Base-by-base conservation (phyloP, 495 filamentous ascomycete genomes). In the Thermochaetoides thermophila region DNA sequence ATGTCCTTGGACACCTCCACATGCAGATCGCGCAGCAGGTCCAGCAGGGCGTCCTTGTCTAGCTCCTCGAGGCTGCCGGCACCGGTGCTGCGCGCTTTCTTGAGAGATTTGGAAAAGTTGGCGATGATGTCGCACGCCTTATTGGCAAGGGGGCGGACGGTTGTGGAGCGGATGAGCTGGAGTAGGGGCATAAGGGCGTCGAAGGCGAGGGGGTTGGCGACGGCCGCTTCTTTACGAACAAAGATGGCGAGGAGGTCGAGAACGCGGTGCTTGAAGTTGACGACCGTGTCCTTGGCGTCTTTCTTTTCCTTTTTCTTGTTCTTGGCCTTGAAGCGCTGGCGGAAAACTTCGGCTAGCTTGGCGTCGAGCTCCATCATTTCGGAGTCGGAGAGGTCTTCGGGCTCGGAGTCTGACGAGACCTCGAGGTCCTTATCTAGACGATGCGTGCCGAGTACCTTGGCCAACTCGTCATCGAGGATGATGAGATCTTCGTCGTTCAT, bases 181-280 rank as follows among this genome's bases (percentile, higher is more conserved):
- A 71, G 44, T 6, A 69, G 49, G 0, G 84, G 81, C 1, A 85
- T 52, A 1, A 89, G 52, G 5, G 85, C 55, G 25, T 70, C 66
- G 22, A 89, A 67, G 0, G 74, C 67, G 0, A 84, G 60, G 0
- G 69, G 49, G 31, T 76, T 75, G 9, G 65, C 53, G 34, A 75
- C 64, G 15, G 64, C 56, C 29, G 81, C 73, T 52, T 84, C 71
- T 40, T 82, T 76, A 53, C 84, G 91, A 39, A 86, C 65, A 53
- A 78, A 96, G 39, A 91, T 80, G 39, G 80, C 70, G 15, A 96
- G 66, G 1, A 96, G 62, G 45, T 96, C 89, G 10, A 97, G 61
- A 7, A 95, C 76, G 22, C 85, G 78, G 59, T 78, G 80, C 64
- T 97, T 97, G 71, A 96, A 94, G 56, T 87, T 84, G 43, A 89